Base-by-base conservation (phyloP, 192 early-diverging fungal genomes). In the Spizellomyces punctatus region DNA sequence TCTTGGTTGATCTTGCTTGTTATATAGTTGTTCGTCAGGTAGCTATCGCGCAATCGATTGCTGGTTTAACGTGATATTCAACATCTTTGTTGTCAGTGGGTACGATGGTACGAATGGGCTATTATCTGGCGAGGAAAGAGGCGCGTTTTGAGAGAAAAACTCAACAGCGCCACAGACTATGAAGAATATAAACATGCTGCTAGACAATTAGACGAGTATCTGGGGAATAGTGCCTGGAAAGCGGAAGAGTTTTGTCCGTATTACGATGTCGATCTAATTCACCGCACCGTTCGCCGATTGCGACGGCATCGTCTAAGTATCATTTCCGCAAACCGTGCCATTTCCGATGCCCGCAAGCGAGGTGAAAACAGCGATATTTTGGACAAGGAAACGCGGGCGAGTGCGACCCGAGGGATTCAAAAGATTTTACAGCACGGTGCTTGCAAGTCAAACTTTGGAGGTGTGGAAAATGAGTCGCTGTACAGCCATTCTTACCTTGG, bases 191-290 rank as follows among this genome's bases (percentile, higher is more conserved):
- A 85, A 57, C 67, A 55, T 22, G 80, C 82, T 5, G 92, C 92
- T 16, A 60, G 81, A 8, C 67, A 65, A 43, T 69, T 93, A 10
- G 92, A 93, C 64, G 72, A 75, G 0, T 85, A 84, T 64, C 76
- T 92, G 66, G 75, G 81, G n/a, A 90, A 91, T 67, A 82, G 89
- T 60, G 78, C 83, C n/a, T 93, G 92, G 92, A 91, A 91, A 59
- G 59, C 79, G 19, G 77, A 82, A 10, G 77, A 79, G 4, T 81
- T 79, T 41, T 87, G 81, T 74, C 82, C 83, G 4, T 83, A 86
- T 66, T 92, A 91, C 58, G 89, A 91, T 71, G 86, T 85, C 66
- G 69, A 78, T 36, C 71, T 92, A 21, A 78, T 93, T 14, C 80
- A 83, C n/a, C 64, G 72, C 5, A 89, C 85, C 63, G 81, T 88